phyloP scores from a whole-genome alignment of 495 filamentous ascomycete species.

The Podospora conica region DNA sequence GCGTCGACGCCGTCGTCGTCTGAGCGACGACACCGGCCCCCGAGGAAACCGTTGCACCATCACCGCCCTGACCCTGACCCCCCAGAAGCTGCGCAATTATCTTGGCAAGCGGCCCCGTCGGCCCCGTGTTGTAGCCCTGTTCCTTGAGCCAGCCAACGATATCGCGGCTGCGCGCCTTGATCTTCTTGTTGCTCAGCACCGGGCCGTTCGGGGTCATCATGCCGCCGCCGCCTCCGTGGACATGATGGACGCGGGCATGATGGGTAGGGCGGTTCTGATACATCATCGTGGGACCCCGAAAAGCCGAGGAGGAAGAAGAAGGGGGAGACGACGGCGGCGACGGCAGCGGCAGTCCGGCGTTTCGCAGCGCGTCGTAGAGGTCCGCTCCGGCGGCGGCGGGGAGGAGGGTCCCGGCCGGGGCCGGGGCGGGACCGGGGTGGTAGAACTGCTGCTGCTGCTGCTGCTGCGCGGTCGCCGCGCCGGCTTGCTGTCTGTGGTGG shows the following conservation, averaged over 20 bases:
- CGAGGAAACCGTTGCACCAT: too few species aligned
- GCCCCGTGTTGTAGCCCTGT: neutral
- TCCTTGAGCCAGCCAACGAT: neutral
- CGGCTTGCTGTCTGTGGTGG: too few species aligned
- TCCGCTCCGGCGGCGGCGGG: neutral
- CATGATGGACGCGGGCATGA: neutral
- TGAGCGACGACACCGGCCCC: neutral
- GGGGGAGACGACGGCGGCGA: neutral
- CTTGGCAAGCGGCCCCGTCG: neutral
- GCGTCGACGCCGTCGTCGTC: too few species aligned
- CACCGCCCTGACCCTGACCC: neutral
- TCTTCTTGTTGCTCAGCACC: neutral
- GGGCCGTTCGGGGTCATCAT: too few species aligned
- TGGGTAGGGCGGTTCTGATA: too few species aligned
- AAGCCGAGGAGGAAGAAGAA: neutral
- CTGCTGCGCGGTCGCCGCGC: too few species aligned
- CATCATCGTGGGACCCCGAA: too few species aligned
- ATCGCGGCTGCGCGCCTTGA: constrained; percentile 2
- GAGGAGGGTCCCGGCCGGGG: too few species aligned
- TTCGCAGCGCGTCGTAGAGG: neutral
- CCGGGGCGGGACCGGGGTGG: neutral
- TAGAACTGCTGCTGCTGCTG: neutral
- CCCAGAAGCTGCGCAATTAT: too few species aligned
- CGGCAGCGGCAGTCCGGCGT: neutral
- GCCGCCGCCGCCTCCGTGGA: too few species aligned